phyloP scores from a whole-genome alignment of 306 rosid genomes.

The Medicago truncatula region MtrunA17r5.0-ANR NC_053045.1:32411001-32411500 shows the following conservation, averaged over 20 bases:
- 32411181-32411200: conserved; percentile 77
- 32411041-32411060: conserved; percentile 55
- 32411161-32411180: conserved; percentile 80
- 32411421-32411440: conserved; percentile 57
- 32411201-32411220: conserved; percentile 82
- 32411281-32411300: conserved; percentile 36
- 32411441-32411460: conserved; percentile 54
- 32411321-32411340: conserved; percentile 1
- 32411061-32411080: conserved; percentile 71
- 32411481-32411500: conserved; percentile 48
- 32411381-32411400: conserved; percentile 94
- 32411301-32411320: background rate
- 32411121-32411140: conserved; percentile 64
- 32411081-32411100: conserved; percentile 62
- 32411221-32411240: conserved; percentile 78
- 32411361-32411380: conserved; percentile 80
- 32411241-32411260: conserved; percentile 65
- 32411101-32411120: conserved; percentile 87
- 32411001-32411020: background rate
- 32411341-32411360: conserved; percentile 68
- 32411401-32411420: conserved; percentile 80
- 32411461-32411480: conserved; percentile 47
- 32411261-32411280: conserved; percentile 51
- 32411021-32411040: background rate
- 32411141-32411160: conserved; percentile 66